These are phyloP conservation scores for Blastobotrys parvus DNA, from an alignment of 805 yeast genomes.

Conservation along the genomic window DNA sequence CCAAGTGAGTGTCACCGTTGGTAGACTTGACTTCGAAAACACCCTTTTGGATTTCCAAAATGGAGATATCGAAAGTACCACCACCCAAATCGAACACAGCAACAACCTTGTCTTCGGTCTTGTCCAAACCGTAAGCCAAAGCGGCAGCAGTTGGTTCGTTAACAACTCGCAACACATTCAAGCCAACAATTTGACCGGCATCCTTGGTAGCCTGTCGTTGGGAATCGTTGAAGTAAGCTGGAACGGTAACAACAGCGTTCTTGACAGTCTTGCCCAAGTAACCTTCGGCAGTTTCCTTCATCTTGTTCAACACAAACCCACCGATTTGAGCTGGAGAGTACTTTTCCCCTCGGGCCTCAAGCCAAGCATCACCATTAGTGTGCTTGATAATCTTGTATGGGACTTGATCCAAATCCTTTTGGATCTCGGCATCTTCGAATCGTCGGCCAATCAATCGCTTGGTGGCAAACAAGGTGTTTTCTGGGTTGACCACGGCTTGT, in stretches of 20 bases:
- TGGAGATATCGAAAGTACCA: constrained; percentile 96
- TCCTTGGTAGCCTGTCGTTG: constrained; percentile 93
- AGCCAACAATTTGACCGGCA: constrained; percentile 95
- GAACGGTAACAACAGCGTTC: constrained; percentile 88
- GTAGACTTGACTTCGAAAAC: constrained; percentile 97
- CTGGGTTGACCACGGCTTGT: constrained; percentile 91
- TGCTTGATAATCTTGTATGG: constrained; percentile 89
- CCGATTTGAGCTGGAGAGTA: constrained; percentile 96
- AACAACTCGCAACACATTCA: constrained; percentile 81
- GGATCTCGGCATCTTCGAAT: constrained; percentile 82
- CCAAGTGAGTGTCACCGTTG: constrained; percentile 90
- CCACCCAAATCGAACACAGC: constrained; percentile 98
- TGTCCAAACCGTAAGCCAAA: constrained; percentile 83
- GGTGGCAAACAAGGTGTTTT: constrained; percentile 89
- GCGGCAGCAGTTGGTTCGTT: constrained; percentile 98
- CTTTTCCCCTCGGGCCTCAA: constrained; percentile 76
- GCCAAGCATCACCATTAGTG: constrained; percentile 93
- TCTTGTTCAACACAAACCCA: constrained; percentile 86
- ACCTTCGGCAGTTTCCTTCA: constrained; percentile 97
- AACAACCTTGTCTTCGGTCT: constrained; percentile 71
- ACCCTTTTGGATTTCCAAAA: constrained; percentile 94
- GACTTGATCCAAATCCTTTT: constrained; percentile 76
- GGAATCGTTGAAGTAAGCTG: constrained; percentile 85
- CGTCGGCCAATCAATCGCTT: constrained; percentile 93
- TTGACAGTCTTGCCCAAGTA: constrained; percentile 78